These are phyloP conservation scores for Ustilago vetiveriae DNA, from an alignment of 1,284 basidiomycete genomes.

Conservation along the genomic window DNA sequence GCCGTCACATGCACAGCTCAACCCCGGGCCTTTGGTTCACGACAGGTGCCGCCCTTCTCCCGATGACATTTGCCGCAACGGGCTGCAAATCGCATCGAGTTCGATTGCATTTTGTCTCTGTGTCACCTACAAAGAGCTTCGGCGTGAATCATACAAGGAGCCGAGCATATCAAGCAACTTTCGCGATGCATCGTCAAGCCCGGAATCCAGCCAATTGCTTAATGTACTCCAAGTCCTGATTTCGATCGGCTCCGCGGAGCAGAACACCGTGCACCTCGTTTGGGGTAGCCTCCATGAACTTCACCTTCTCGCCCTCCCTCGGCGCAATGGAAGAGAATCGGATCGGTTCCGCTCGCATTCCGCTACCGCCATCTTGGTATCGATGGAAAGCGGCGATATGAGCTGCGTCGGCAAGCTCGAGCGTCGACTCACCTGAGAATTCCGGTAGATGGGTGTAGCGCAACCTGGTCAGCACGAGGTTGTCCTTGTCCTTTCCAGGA, in stretches of 20 bases:
- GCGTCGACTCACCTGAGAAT: slow-evolving; percentile 12
- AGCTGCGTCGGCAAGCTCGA: slow-evolving; percentile 35
- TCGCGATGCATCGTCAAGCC: neutral
- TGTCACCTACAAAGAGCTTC: too few species aligned
- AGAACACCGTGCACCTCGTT: slow-evolving; percentile 6
- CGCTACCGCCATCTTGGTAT: neutral
- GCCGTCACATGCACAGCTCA: too few species aligned
- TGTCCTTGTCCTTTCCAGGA: neutral
- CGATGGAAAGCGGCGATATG: slow-evolving; percentile 38
- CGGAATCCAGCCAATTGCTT: slow-evolving; percentile 7
- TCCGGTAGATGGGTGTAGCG: slow-evolving; percentile 20
- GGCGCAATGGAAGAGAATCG: neutral
- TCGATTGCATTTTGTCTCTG: too few species aligned
- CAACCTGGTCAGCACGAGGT: neutral
- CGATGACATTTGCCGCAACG: too few species aligned
- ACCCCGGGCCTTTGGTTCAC: too few species aligned
- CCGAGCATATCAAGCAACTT: too few species aligned
- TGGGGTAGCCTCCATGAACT: neutral
- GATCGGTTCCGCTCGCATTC: neutral
- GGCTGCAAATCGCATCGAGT: too few species aligned
- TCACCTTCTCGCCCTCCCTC: neutral
- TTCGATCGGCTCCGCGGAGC: slow-evolving; percentile 9
- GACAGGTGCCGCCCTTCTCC: too few species aligned
- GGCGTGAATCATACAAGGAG: too few species aligned
- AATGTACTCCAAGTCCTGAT: slow-evolving; percentile 11